A percentile compares a stretch with the other conserved stretches of the same genome.
Evolutionary conservation across 768 basidiomycete genomes (phyloP).

Genomic region (Russula sp.): DNA sequence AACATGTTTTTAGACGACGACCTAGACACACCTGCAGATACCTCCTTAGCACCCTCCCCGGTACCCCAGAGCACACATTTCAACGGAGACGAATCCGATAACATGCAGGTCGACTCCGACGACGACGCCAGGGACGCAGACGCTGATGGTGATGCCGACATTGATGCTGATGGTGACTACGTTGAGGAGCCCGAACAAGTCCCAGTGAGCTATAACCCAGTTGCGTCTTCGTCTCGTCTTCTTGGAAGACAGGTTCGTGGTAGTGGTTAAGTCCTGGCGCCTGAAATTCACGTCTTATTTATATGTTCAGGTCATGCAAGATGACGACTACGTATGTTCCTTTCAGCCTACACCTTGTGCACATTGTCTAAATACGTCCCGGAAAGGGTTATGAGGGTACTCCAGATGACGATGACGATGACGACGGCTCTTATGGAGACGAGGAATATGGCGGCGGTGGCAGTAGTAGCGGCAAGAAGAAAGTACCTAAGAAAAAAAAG

Average conservation of each 20-base stretch:
- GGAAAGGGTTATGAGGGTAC: constrained; percentile 54
- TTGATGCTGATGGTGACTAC: constrained; percentile 59
- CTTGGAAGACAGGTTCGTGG: constrained; percentile 30
- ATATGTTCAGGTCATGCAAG: constrained; percentile 31
- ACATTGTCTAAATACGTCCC: constrained; percentile 22
- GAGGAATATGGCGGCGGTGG: constrained; percentile 51
- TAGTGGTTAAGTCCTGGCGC: constrained; percentile 14
- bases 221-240: constrained; percentile 36
- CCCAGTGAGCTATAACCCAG: constrained; percentile 35
- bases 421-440: constrained; percentile 74
- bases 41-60: constrained; percentile 27
- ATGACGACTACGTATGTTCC: constrained; percentile 48
- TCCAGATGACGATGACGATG: constrained; percentile 51
- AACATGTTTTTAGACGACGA: constrained; percentile 22
- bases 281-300: constrained; percentile 16
- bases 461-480: constrained; percentile 48
- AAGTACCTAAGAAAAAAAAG: constrained; percentile 63
- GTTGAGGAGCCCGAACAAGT: constrained; percentile 40
- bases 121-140: constrained; percentile 32
- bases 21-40: constrained; percentile 26
- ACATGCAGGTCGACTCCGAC: constrained; percentile 70
- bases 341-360: constrained; percentile 26
- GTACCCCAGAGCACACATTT: constrained; percentile 35
- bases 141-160: constrained; percentile 51
- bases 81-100: constrained; percentile 42